phyloP scores from a whole-genome alignment of 768 basidiomycete species.

The Fibroporia radiculosa region DNA sequence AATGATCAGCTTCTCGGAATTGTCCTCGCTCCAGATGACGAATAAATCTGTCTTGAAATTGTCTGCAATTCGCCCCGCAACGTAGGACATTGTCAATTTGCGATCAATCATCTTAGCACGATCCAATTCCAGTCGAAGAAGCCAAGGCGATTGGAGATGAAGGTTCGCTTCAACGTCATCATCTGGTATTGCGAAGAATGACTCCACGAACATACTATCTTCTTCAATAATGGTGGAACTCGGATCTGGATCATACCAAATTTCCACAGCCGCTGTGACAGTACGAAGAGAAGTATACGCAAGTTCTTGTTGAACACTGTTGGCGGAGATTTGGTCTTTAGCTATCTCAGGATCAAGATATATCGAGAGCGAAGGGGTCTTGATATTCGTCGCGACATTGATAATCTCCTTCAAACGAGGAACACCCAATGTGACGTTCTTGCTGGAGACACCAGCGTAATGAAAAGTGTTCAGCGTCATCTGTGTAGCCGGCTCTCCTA shows the following conservation, averaged over 20 bases:
- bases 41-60: slow-evolving; percentile 95
- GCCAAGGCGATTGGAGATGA: slow-evolving; percentile 92
- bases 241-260: slow-evolving; percentile 96
- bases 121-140: slow-evolving; percentile 93
- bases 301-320: slow-evolving; percentile 87
- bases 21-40: slow-evolving; percentile 98
- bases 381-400: slow-evolving; percentile 97
- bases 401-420: slow-evolving; percentile 99
- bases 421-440: slow-evolving; percentile 99
- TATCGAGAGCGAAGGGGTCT: slow-evolving; percentile 93
- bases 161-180: slow-evolving; percentile 90
- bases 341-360: slow-evolving; percentile 74
- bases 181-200: slow-evolving; percentile 99
- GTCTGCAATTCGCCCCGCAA: slow-evolving; percentile 88
- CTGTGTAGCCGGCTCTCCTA: slow-evolving; percentile 98
- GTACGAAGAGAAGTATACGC: slow-evolving; percentile 92
- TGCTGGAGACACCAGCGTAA: slow-evolving; percentile 99
- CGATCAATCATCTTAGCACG: slow-evolving; percentile 97
- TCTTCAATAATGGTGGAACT: slow-evolving; percentile 92
- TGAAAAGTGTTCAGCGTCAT: slow-evolving; percentile 99
- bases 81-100: slow-evolving; percentile 90
- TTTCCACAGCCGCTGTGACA: slow-evolving; percentile 91
- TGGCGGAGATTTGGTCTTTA: slow-evolving; percentile 54
- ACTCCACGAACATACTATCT: slow-evolving; percentile 91
- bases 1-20: slow-evolving; percentile 93